A percentile compares a stretch with the other conserved stretches of the same genome.
Conservation (phyloP, 208 protist species). For the Crithidia sp. region DNA sequence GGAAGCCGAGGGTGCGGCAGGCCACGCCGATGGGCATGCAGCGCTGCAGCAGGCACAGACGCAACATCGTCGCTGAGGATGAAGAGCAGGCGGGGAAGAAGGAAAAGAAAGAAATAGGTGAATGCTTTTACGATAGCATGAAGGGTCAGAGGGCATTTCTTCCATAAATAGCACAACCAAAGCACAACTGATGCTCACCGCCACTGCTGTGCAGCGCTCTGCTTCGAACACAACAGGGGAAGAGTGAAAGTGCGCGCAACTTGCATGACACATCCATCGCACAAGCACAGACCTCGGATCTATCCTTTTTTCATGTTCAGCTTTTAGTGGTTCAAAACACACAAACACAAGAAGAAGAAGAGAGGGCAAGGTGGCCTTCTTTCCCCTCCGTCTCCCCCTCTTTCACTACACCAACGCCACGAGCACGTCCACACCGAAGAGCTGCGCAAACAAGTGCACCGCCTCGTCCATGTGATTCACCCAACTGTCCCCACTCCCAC, state of each 20-base stretch:
- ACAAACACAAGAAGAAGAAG: conserved; percentile 14
- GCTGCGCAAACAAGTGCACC: conserved; percentile 48
- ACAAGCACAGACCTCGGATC: too few relatives aligned
- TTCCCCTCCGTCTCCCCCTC: not conserved
- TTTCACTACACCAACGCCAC: conserved; percentile 45
- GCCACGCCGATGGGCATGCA: conserved; percentile 61
- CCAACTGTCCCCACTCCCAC: conserved; percentile 39
- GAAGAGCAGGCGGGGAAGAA: not conserved
- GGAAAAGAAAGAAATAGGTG: not conserved
- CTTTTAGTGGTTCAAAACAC: too few relatives aligned
- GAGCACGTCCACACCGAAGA: conserved; percentile 71
- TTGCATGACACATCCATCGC: too few relatives aligned
- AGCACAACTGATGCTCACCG: too few relatives aligned
- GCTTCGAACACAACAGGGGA: too few relatives aligned
- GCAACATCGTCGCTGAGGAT: conserved; percentile 36
- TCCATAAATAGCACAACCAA: too few relatives aligned
- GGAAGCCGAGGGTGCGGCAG: conserved; percentile 68
- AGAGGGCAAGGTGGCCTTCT: not conserved
- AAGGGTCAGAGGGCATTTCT: too few relatives aligned
- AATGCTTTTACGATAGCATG: not conserved
- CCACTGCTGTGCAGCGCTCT: too few relatives aligned
- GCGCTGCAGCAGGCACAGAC: conserved; percentile 21
- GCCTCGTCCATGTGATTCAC: conserved; percentile 61
- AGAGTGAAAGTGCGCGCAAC: too few relatives aligned
- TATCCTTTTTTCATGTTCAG: too few relatives aligned